Conservation (phyloP, 2,329 filamentous ascomycete species). For the Stagonosporopsis tanaceti region DNA sequence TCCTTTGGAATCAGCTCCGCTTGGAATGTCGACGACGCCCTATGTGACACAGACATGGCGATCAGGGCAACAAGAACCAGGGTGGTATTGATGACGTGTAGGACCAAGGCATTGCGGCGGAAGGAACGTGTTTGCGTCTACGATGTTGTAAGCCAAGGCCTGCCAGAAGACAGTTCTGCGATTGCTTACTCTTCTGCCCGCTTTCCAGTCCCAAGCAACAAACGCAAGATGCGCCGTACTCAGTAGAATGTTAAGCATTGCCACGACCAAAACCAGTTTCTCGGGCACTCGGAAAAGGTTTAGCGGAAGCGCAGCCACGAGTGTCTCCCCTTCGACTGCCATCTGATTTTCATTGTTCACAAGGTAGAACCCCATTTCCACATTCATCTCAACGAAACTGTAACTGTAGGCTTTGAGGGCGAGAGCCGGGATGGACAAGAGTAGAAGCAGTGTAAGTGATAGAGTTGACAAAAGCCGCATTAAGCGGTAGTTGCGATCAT, state of each 20-base stretch:
- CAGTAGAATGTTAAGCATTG: constrained; percentile 10
- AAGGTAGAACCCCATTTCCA: constrained; percentile 41
- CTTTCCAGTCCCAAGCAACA: constrained; percentile 15
- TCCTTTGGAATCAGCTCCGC: constrained; percentile 31
- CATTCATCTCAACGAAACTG: constrained; percentile 45
- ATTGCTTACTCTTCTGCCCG: constrained; percentile 9
- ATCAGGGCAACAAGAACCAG: constrained; percentile 44
- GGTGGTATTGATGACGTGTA: constrained; percentile 41
- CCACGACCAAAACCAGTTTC: constrained; percentile 12
- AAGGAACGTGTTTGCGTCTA: constrained; percentile 43
- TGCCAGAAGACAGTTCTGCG: too few species aligned
- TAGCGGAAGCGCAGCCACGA: constrained; percentile 42
- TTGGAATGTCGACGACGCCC: constrained; percentile 39
- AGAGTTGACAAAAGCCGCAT: constrained; percentile 9
- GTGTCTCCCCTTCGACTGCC: constrained; percentile 15
- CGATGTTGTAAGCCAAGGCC: not conserved
- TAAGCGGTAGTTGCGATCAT: constrained; percentile 6
- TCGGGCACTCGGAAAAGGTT: constrained; percentile 36
- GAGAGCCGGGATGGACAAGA: constrained; percentile 19
- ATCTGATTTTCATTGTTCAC: constrained; percentile 24
- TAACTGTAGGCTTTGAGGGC: constrained; percentile 41
- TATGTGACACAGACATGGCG: constrained; percentile 41
- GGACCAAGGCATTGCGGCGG: constrained; percentile 45
- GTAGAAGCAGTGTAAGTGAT: constrained; percentile 8
- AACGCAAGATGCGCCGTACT: constrained; percentile 8